Conservation (phyloP, 164 flowering plant genomes). For the Nymphaea colorata region DNA sequence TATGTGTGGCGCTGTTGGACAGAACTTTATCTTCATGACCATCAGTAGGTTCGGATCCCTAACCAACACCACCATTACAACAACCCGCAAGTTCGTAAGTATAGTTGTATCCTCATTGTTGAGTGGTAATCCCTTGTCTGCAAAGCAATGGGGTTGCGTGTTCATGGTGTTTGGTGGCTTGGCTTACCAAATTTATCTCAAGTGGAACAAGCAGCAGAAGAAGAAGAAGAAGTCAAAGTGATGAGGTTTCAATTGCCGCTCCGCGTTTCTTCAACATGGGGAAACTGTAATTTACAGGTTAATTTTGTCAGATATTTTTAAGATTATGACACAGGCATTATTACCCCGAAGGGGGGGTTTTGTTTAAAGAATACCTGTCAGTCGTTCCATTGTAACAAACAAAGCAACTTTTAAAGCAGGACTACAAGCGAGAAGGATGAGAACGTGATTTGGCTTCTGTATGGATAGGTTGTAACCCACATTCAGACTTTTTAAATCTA, state of each 20-base stretch:
- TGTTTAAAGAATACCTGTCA: too few relatives aligned
- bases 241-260: background rate
- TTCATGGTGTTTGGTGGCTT: conserved; percentile 86
- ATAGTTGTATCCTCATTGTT: conserved; percentile 87
- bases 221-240: conserved; percentile 34
- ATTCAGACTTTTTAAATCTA: too few relatives aligned
- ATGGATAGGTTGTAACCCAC: too few relatives aligned
- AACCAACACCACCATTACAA: conserved; percentile 95
- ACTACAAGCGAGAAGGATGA: too few relatives aligned
- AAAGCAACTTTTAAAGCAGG: too few relatives aligned
- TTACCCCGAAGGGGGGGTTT: too few relatives aligned
- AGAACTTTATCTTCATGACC: conserved; percentile 93
- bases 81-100: conserved; percentile 96
- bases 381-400: too few relatives aligned
- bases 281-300: too few relatives aligned
- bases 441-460: too few relatives aligned
- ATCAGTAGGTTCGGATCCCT: conserved; percentile 92
- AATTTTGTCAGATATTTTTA: too few relatives aligned
- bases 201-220: conserved; percentile 78
- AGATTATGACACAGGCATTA: too few relatives aligned
- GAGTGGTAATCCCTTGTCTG: conserved; percentile 90
- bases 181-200: conserved; percentile 86
- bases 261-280: too few relatives aligned
- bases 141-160: conserved; percentile 87
- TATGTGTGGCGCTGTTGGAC: conserved; percentile 95